Evolutionary conservation across 2,329 filamentous ascomycete genomes (phyloP).

Genomic region (Lasiodiplodia gonubiensis): DNA sequence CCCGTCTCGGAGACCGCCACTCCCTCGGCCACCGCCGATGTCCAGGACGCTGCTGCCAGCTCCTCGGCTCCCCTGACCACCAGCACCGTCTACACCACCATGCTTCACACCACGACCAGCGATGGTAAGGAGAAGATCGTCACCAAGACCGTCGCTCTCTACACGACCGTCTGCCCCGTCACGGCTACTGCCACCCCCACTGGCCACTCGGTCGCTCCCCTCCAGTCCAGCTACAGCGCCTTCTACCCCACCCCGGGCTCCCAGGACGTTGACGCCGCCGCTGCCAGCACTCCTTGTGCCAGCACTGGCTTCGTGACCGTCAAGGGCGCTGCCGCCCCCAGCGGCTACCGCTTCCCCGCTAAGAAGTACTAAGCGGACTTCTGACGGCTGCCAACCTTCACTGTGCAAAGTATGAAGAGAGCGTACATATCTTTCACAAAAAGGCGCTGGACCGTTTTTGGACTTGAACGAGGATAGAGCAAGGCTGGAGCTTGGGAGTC

Average conservation of each 20-base stretch:
- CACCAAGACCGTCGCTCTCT: constrained; percentile 34
- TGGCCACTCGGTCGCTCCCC: constrained; percentile 21
- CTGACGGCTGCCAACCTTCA: constrained; percentile 15
- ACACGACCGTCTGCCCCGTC: constrained; percentile 32
- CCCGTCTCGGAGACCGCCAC: constrained; percentile 27
- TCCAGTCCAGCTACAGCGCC: constrained; percentile 26
- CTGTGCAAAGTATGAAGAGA: constrained; percentile 20
- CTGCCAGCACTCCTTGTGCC: constrained; percentile 11
- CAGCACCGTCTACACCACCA: constrained; percentile 33
- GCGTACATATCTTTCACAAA: constrained; percentile 15
- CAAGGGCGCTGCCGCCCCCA: constrained; percentile 26
- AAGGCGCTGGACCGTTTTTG: constrained; percentile 23
- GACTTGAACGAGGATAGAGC: background rate
- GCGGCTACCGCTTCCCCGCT: constrained; percentile 23
- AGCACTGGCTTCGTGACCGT: constrained; percentile 26
- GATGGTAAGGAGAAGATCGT: constrained; percentile 28
- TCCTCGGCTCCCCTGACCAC: constrained; percentile 27
- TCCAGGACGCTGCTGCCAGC: constrained; percentile 21
- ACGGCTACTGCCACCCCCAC: constrained; percentile 18
- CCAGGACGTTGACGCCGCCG: constrained; percentile 16
- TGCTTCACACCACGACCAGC: constrained; percentile 34
- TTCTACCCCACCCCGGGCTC: constrained; percentile 24
- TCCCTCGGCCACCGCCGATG: constrained; percentile 1
- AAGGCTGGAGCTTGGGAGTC: background rate
- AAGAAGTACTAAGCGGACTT: constrained; percentile 16